Percentiles rank a stretch among this genome's conserved stretches.
phyloP scores from a whole-genome alignment of 768 basidiomycete genomes.

The Lentinula guzmanii region DNA sequence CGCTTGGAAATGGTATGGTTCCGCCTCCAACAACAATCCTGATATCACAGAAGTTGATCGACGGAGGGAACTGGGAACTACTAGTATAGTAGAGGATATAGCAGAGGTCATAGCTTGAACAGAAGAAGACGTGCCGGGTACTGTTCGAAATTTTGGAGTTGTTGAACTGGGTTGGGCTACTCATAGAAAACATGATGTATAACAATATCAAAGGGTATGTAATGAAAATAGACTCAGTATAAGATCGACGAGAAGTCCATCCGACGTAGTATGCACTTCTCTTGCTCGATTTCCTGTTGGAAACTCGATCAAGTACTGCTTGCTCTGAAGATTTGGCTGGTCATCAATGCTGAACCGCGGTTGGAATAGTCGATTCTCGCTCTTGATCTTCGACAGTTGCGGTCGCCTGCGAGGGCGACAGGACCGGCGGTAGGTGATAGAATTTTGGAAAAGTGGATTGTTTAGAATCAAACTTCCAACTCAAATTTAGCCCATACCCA shows the following conservation, averaged over 20 bases:
- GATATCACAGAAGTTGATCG: constrained; percentile 52
- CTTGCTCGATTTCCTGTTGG: no score
- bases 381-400: no score
- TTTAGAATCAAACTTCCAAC: not conserved
- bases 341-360: no score
- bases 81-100: not conserved
- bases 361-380: no score
- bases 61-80: constrained; percentile 20
- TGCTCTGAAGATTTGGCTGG: no score
- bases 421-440: no score
- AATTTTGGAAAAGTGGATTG: not conserved
- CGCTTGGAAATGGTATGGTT: constrained; percentile 73
- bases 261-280: no score
- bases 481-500: constrained; percentile 2
- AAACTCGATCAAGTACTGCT: no score
- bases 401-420: no score
- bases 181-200: not conserved
- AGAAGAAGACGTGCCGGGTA: not conserved
- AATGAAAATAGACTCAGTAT: not conserved
- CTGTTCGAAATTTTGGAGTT: no score
- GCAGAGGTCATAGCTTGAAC: not conserved
- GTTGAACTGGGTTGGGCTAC: not conserved
- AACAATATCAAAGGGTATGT: not conserved
- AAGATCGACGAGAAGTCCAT: not conserved
- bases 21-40: constrained; percentile 22